These are phyloP conservation scores for Ceratonia siliqua DNA, from an alignment of 306 rosid genomes.

Conservation along the genomic window DNA sequence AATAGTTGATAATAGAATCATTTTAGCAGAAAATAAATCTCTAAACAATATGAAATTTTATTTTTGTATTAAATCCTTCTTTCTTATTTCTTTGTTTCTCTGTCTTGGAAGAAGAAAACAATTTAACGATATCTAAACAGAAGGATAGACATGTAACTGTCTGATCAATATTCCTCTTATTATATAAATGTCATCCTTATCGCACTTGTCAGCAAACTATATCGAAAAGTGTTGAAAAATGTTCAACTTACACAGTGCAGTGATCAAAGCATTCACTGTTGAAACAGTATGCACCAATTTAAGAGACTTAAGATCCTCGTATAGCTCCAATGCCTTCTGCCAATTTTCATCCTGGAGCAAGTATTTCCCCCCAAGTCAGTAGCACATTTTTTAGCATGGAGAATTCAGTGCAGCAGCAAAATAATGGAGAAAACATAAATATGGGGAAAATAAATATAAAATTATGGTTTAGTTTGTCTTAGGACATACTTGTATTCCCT, in stretches of 20 bases:
- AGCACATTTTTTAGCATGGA: slow-evolving; percentile 29
- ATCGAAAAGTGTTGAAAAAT: neutral
- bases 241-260: slow-evolving; percentile 80
- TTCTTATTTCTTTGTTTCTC: neutral
- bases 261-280: slow-evolving; percentile 88
- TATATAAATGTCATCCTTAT: neutral
- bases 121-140: neutral
- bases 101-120: neutral
- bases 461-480: neutral
- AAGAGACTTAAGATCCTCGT: slow-evolving; percentile 69
- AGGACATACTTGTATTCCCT: slow-evolving; percentile 20
- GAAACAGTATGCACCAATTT: slow-evolving; percentile 67
- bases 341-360: slow-evolving; percentile 81
- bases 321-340: slow-evolving; percentile 84
- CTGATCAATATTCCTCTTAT: neutral
- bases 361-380: slow-evolving; percentile 34
- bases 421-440: slow-evolving; percentile 14
- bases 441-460: slow-evolving; percentile 15
- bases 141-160: neutral
- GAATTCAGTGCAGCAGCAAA: slow-evolving; percentile 29
- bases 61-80: neutral
- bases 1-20: neutral
- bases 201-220: neutral
- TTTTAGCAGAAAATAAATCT: neutral
- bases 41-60: neutral